These are phyloP conservation scores for Penicillium lagena DNA, from an alignment of 495 filamentous ascomycete genomes.

Conservation along the genomic window DNA sequence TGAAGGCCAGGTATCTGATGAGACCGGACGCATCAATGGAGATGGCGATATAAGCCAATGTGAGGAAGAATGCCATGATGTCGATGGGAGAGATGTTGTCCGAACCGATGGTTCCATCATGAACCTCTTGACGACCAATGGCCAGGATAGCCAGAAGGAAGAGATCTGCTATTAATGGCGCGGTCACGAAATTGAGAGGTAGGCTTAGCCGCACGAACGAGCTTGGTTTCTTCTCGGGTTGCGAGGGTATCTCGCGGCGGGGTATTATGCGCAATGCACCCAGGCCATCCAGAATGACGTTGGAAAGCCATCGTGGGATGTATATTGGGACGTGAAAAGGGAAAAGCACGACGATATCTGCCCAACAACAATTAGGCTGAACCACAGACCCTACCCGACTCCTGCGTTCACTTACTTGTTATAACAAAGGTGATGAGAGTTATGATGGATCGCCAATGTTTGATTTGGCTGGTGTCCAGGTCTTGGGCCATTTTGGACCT, in stretches of 20 bases:
- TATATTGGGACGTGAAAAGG: slow-evolving; percentile 55
- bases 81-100: slow-evolving; percentile 55
- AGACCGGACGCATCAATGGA: slow-evolving; percentile 65
- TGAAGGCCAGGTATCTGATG: slow-evolving; percentile 60
- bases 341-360: slow-evolving; percentile 58
- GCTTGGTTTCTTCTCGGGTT: background rate
- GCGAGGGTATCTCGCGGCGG: slow-evolving; percentile 19
- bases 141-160: slow-evolving; percentile 58
- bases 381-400: background rate
- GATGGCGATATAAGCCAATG: slow-evolving; percentile 67
- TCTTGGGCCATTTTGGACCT: slow-evolving; percentile 29
- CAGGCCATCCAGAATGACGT: slow-evolving; percentile 35
- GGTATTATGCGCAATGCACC: slow-evolving; percentile 43
- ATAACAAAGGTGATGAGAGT: slow-evolving; percentile 57
- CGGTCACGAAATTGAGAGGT: slow-evolving; percentile 62
- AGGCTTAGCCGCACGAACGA: slow-evolving; percentile 40
- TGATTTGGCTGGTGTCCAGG: slow-evolving; percentile 46
- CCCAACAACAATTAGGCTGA: slow-evolving; percentile 1
- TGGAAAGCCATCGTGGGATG: slow-evolving; percentile 40
- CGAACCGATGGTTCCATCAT: slow-evolving; percentile 55
- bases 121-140: slow-evolving; percentile 54
- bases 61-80: slow-evolving; percentile 64
- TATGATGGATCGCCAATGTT: slow-evolving; percentile 54
- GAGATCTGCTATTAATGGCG: slow-evolving; percentile 57
- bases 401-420: slow-evolving; percentile 43